phyloP scores from a whole-genome alignment of 129 eudicot genomes.

The Flaveria trinervia region DNA sequence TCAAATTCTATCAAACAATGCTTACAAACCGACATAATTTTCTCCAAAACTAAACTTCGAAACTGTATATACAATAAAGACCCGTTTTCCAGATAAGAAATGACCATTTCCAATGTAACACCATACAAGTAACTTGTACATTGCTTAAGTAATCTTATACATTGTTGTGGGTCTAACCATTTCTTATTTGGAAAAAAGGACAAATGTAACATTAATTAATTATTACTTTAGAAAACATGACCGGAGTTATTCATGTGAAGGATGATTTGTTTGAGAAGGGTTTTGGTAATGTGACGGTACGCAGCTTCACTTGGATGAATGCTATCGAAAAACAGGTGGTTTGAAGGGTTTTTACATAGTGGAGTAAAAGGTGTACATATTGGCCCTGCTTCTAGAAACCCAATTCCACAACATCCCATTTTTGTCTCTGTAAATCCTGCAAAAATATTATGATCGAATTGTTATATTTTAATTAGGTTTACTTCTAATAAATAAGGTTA shows the following conservation, averaged over 20 bases:
- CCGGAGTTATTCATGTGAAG: conserved; percentile 13
- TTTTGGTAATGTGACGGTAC: conserved; percentile 42
- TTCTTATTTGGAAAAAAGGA: conserved; percentile 28
- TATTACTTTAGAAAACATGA: background rate
- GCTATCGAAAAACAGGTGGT: conserved; percentile 54
- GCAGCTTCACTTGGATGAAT: conserved; percentile 64
- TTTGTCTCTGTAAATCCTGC: conserved; percentile 39
- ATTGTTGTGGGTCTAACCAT: conserved; percentile 33
- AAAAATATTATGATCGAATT: background rate
- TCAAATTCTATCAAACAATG: too few relatives aligned
- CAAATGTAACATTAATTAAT: background rate
- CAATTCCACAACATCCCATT: conserved; percentile 61
- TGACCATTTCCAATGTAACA: conserved; percentile 26
- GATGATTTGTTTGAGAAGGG: conserved; percentile 26
- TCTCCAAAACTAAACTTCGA: background rate
- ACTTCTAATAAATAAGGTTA: too few relatives aligned
- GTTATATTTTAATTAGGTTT: too few relatives aligned
- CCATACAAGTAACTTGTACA: background rate
- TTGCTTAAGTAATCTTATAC: background rate
- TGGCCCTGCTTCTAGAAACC: conserved; percentile 52
- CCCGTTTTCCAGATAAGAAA: conserved; percentile 23
- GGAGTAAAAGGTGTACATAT: conserved; percentile 50
- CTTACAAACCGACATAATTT: too few relatives aligned
- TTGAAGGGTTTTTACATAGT: conserved; percentile 44
- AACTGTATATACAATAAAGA: background rate